Conservation (phyloP, 352 stramenopile species). For the Globisporangium nodosum region DNA sequence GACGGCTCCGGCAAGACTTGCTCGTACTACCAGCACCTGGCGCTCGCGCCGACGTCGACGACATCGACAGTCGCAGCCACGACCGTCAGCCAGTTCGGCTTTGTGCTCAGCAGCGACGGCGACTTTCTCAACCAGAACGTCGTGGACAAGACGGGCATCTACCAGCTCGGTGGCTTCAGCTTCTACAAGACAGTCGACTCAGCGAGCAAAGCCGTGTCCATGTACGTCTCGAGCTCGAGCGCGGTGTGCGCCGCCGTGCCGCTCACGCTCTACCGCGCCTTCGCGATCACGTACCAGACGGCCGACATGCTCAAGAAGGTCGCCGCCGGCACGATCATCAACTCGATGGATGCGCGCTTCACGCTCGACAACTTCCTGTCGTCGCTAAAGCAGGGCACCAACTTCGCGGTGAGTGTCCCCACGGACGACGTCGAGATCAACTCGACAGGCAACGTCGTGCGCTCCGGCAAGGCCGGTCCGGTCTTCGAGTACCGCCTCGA, state of each 20-base stretch:
- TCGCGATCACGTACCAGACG: constrained; percentile 25
- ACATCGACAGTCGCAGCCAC: constrained; percentile 9
- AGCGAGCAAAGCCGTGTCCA: constrained; percentile 22
- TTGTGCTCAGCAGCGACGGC: constrained; percentile 20
- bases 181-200: constrained; percentile 25
- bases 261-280: constrained; percentile 27
- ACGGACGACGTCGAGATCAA: constrained; percentile 28
- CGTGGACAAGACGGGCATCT: constrained; percentile 8
- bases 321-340: constrained; percentile 27
- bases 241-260: constrained; percentile 18
- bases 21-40: constrained; percentile 25
- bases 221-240: constrained; percentile 15
- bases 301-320: constrained; percentile 23
- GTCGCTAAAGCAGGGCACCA: constrained; percentile 11
- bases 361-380: constrained; percentile 18
- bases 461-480: constrained; percentile 18
- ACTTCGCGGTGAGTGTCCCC: constrained; percentile 10
- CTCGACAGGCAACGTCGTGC: constrained; percentile 19
- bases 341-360: constrained; percentile 32
- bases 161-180: constrained; percentile 16
- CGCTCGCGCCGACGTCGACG: constrained; percentile 4
- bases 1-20: constrained; percentile 19
- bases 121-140: constrained; percentile 30
- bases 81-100: constrained; percentile 20
- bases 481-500: constrained; percentile 22